phyloP scores from a whole-genome alignment of 495 filamentous ascomycete species.

The Neurospora sp. region DNA sequence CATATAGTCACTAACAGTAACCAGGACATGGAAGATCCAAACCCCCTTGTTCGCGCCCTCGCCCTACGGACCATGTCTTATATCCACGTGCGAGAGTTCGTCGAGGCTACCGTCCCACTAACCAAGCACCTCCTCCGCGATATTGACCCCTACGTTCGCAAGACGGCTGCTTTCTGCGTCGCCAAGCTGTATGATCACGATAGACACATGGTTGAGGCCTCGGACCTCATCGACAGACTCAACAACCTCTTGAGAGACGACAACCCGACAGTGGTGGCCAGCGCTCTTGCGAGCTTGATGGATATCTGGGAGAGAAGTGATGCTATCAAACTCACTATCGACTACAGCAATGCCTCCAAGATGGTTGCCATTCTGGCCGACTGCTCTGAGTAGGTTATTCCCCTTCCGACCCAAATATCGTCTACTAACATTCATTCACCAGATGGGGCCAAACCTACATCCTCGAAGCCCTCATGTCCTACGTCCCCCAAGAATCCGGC shows the following conservation, averaged over 20 bases:
- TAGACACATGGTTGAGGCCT: constrained; percentile 75
- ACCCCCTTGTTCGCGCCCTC: constrained; percentile 86
- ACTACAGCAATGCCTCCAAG: constrained; percentile 94
- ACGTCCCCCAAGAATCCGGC: constrained; percentile 82
- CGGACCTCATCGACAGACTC: constrained; percentile 84
- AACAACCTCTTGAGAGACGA: constrained; percentile 88
- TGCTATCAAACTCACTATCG: constrained; percentile 94
- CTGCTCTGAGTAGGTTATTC: constrained; percentile 78
- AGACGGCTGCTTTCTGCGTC: constrained; percentile 93
- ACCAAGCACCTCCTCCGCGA: constrained; percentile 79
- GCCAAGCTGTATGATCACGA: constrained; percentile 98
- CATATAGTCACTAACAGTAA: constrained; percentile 6
- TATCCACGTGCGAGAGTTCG: constrained; percentile 92
- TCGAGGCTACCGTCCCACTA: constrained; percentile 78
- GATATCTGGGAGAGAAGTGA: constrained; percentile 99
- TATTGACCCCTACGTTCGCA: constrained; percentile 90
- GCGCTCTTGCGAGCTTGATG: constrained; percentile 82
- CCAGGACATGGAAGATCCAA: constrained; percentile 89
- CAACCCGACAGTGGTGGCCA: constrained; percentile 94
- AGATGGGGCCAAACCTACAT: constrained; percentile 99
- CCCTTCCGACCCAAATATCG: background rate
- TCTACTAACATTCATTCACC: constrained; percentile 12
- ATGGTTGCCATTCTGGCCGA: constrained; percentile 93
- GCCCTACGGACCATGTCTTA: constrained; percentile 95
- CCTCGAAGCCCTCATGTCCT: constrained; percentile 94